A percentile compares a stretch with the other conserved stretches of the same genome.
Conservation (phyloP, 306 rosid genomes). For the Glycine latifolia region DNA sequence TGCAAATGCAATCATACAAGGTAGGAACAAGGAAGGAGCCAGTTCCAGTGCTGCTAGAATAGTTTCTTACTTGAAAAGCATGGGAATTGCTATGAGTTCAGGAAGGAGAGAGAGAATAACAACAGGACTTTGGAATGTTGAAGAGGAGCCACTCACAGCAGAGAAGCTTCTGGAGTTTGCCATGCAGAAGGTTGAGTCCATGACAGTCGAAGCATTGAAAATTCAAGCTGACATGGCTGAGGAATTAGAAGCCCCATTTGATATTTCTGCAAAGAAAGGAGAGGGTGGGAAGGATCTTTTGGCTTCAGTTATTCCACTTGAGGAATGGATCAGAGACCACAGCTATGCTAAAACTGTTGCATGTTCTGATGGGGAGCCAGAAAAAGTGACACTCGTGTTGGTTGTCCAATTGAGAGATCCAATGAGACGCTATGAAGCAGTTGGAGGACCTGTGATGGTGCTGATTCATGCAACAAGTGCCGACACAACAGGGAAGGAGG, state of each 20-base stretch:
- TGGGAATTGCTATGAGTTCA: constrained; percentile 67
- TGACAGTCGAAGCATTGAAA: constrained; percentile 81
- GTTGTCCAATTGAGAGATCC: constrained; percentile 83
- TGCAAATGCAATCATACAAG: constrained; percentile 86
- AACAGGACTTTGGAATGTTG: constrained; percentile 86
- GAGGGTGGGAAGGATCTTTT: constrained; percentile 56
- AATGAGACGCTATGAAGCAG: constrained; percentile 74
- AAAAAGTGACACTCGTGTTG: constrained; percentile 60
- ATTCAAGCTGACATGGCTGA: constrained; percentile 85
- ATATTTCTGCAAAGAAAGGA: constrained; percentile 61
- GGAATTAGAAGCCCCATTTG: constrained; percentile 88
- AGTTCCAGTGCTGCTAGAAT: constrained; percentile 87
- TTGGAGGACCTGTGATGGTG: constrained; percentile 85
- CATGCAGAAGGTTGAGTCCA: constrained; percentile 80
- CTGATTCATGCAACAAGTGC: constrained; percentile 60
- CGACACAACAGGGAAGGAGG: constrained; percentile 31
- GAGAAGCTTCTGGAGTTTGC: constrained; percentile 75
- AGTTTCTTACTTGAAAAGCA: constrained; percentile 67
- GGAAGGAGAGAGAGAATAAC: constrained; percentile 85
- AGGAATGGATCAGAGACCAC: constrained; percentile 71
- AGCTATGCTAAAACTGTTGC: constrained; percentile 34
- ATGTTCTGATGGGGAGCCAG: constrained; percentile 41
- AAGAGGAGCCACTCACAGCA: constrained; percentile 61
- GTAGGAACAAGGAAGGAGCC: constrained; percentile 92
- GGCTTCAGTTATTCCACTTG: constrained; percentile 67